These are phyloP conservation scores for Meyerozyma smithsonii DNA, from an alignment of 1,139 yeast genomes.

Conservation along the genomic window DNA sequence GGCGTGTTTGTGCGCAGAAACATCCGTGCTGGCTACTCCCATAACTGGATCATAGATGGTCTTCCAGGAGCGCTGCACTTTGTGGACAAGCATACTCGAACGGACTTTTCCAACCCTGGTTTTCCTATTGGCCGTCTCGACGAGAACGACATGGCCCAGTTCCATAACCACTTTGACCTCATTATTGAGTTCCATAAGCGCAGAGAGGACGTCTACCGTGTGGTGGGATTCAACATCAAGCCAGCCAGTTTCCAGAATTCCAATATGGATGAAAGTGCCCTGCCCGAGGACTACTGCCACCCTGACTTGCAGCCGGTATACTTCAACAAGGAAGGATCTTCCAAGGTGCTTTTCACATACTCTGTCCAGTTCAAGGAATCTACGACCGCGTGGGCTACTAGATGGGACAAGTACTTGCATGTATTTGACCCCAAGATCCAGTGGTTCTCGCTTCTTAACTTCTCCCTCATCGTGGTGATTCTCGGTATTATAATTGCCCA, in stretches of 20 bases:
- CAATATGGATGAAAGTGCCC: conserved; percentile 18
- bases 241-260: conserved; percentile 60
- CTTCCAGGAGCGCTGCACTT: conserved; percentile 78
- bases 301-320: conserved; percentile 24
- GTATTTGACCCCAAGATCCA: conserved; percentile 90
- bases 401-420: conserved; percentile 97
- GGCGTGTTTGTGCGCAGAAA: conserved; percentile 70
- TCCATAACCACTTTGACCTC: conserved; percentile 79
- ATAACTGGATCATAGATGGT: conserved; percentile 94
- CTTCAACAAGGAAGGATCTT: conserved; percentile 27
- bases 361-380: conserved; percentile 61
- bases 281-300: conserved; percentile 32
- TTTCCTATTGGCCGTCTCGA: conserved; percentile 70
- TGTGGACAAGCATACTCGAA: conserved; percentile 51
- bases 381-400: conserved; percentile 88
- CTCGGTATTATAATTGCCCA: conserved; percentile 78
- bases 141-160: conserved; percentile 45
- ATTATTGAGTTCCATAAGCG: conserved; percentile 78
- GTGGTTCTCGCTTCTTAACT: conserved; percentile 89
- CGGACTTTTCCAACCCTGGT: conserved; percentile 71
- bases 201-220: conserved; percentile 65
- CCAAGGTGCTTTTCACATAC: conserved; percentile 35
- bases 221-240: conserved; percentile 81
- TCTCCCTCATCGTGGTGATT: conserved; percentile 73
- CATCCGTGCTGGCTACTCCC: conserved; percentile 76